phyloP scores from a whole-genome alignment of 2,329 filamentous ascomycete species.

The Fusarium succisae region DNA sequence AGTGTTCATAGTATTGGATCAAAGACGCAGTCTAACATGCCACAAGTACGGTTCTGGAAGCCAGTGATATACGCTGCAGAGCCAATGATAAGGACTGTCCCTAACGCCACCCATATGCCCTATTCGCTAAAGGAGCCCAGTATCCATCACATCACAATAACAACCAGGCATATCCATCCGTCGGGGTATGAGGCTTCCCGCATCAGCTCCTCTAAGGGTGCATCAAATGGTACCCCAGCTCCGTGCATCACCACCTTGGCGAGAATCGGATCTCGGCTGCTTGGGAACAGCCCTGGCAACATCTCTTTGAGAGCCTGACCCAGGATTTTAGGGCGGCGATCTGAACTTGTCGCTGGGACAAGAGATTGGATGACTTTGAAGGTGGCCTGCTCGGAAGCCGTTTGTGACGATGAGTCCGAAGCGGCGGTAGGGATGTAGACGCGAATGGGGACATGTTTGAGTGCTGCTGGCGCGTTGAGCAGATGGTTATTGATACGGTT shows the following conservation, averaged over 20 bases:
- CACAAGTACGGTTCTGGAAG: not conserved
- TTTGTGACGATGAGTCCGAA: slow-evolving; percentile 46
- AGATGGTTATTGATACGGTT: slow-evolving; percentile 79
- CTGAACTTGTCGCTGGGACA: slow-evolving; percentile 60
- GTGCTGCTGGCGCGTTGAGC: slow-evolving; percentile 76
- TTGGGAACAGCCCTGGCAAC: slow-evolving; percentile 86
- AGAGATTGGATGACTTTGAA: slow-evolving; percentile 82
- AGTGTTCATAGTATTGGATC: not conserved
- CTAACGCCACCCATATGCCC: slow-evolving; percentile 27
- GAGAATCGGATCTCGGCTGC: slow-evolving; percentile 82
- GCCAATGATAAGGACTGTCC: not conserved
- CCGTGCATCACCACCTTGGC: slow-evolving; percentile 90
- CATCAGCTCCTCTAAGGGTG: slow-evolving; percentile 84
- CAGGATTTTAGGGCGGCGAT: slow-evolving; percentile 61
- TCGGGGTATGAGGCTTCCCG: slow-evolving; percentile 87
- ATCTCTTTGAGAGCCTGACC: slow-evolving; percentile 80
- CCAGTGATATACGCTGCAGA: not conserved
- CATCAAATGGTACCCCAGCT: slow-evolving; percentile 79
- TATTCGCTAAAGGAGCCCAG: slow-evolving; percentile 6
- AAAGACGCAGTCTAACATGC: not conserved
- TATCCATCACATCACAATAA: slow-evolving; percentile 69
- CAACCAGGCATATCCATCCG: slow-evolving; percentile 87
- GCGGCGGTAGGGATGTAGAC: slow-evolving; percentile 78
- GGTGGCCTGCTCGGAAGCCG: slow-evolving; percentile 53
- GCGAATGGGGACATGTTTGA: slow-evolving; percentile 87